These are phyloP conservation scores for Blastobotrys persicus DNA, from an alignment of 1,139 yeast genomes.

Conservation along the genomic window DNA sequence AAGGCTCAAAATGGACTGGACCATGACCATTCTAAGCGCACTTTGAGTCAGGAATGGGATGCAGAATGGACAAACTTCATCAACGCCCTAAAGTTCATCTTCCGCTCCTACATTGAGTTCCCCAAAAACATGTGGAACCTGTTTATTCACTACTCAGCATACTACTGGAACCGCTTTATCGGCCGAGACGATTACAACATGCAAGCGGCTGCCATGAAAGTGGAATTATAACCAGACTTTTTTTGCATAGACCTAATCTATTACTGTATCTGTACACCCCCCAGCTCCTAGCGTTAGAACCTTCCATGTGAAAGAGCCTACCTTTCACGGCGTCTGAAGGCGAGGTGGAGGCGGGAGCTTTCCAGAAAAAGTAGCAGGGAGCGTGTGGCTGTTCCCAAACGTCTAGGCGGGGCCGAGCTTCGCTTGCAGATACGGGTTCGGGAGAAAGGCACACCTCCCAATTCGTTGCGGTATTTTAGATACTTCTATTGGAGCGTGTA, in stretches of 20 bases:
- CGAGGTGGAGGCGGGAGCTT: background rate
- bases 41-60: conserved; percentile 26
- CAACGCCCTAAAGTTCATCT: conserved; percentile 66
- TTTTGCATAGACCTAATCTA: background rate
- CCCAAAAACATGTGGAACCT: conserved; percentile 61
- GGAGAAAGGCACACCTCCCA: too few species aligned
- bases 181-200: conserved; percentile 45
- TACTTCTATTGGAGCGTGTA: too few species aligned
- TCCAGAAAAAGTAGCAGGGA: too few species aligned
- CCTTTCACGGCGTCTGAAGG: background rate
- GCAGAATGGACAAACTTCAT: conserved; percentile 56
- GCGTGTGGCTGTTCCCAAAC: too few species aligned
- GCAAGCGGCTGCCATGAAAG: background rate
- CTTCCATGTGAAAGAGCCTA: too few species aligned
- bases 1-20: conserved; percentile 19
- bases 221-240: conserved; percentile 10
- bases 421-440: background rate
- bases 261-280: too few species aligned
- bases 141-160: conserved; percentile 47
- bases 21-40: background rate
- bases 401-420: too few species aligned
- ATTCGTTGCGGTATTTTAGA: too few species aligned
- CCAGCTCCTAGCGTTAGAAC: too few species aligned
- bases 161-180: conserved; percentile 72
- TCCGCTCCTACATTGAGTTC: conserved; percentile 62